These are phyloP conservation scores for Arachis stenosperma DNA, from an alignment of 306 rosid species.

Conservation along the genomic window DNA sequence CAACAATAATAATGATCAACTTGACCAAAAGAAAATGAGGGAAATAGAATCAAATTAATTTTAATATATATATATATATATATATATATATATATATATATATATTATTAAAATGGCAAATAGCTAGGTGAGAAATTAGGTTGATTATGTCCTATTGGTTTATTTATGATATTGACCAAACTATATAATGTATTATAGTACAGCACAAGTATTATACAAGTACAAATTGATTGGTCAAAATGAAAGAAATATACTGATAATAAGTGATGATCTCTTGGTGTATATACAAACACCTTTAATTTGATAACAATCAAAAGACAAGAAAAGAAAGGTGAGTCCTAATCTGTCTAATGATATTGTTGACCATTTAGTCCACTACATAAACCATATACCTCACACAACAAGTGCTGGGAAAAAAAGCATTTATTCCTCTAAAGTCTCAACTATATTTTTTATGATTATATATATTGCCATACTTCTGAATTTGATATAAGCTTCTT, in stretches of 20 bases:
- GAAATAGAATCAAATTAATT: not conserved
- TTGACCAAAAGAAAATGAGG: not conserved
- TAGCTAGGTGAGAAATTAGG: conserved; percentile 11
- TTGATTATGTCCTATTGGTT: not conserved
- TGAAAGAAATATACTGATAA: conserved; percentile 43
- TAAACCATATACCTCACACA: conserved; percentile 49
- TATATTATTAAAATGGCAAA: conserved; percentile 17
- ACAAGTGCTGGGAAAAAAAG: conserved; percentile 40
- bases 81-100: conserved; percentile 14
- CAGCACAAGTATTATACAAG: conserved; percentile 40
- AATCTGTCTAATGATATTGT: conserved; percentile 71
- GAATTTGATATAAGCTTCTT: conserved; percentile 40
- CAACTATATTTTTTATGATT: conserved; percentile 41
- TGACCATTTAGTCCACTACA: conserved; percentile 70
- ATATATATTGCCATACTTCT: conserved; percentile 25
- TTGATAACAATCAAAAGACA: conserved; percentile 61
- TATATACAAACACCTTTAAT: conserved; percentile 34
- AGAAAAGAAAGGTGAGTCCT: conserved; percentile 73
- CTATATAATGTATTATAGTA: conserved; percentile 20
- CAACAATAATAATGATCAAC: not conserved
- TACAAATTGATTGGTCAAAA: conserved; percentile 35
- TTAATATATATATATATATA: not conserved
- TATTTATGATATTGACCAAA: conserved; percentile 38
- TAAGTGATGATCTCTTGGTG: conserved; percentile 7
- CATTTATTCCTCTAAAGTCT: conserved; percentile 38